Percentiles rank a stretch among this genome's conserved stretches.
phyloP scores from a whole-genome alignment of 2,329 filamentous ascomycete genomes.

The Clarireedia homoeocarpa region DNA sequence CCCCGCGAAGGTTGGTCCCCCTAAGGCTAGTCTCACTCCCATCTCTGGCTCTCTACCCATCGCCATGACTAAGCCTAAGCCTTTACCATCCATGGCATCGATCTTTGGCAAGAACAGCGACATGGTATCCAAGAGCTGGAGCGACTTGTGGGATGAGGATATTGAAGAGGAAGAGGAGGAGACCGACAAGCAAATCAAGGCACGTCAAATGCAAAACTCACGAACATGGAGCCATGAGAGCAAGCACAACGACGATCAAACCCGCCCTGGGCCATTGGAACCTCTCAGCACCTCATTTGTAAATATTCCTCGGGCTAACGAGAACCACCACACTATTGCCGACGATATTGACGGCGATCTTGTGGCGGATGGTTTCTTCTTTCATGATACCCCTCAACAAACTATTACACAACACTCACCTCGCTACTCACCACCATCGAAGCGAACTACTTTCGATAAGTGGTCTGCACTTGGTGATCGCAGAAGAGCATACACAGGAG shows the following conservation, averaged over 20 bases:
- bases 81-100: constrained; percentile 52
- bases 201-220: constrained; percentile 55
- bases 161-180: constrained; percentile 65
- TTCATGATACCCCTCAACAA: constrained; percentile 50
- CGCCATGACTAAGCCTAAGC: constrained; percentile 67
- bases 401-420: constrained; percentile 20
- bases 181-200: constrained; percentile 53
- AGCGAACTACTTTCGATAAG: constrained; percentile 63
- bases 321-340: constrained; percentile 33
- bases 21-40: constrained; percentile 46
- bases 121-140: constrained; percentile 95
- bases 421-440: constrained; percentile 59
- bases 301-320: constrained; percentile 36
- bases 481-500: constrained; percentile 57
- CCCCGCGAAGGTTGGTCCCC: constrained; percentile 37
- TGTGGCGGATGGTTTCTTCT: constrained; percentile 64
- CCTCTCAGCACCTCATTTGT: constrained; percentile 44
- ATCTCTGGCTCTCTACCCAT: constrained; percentile 69
- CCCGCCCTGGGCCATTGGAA: constrained; percentile 44
- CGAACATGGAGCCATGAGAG: constrained; percentile 66
- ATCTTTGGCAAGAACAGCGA: constrained; percentile 74
- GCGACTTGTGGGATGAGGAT: constrained; percentile 95
- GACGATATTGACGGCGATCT: constrained; percentile 55
- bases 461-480: constrained; percentile 85
- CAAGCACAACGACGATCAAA: constrained; percentile 38